A percentile compares a stretch with the other conserved stretches of the same genome.
phyloP scores from a whole-genome alignment of 2,329 filamentous ascomycete species.

The Sporothrix brunneoviolacea region DNA sequence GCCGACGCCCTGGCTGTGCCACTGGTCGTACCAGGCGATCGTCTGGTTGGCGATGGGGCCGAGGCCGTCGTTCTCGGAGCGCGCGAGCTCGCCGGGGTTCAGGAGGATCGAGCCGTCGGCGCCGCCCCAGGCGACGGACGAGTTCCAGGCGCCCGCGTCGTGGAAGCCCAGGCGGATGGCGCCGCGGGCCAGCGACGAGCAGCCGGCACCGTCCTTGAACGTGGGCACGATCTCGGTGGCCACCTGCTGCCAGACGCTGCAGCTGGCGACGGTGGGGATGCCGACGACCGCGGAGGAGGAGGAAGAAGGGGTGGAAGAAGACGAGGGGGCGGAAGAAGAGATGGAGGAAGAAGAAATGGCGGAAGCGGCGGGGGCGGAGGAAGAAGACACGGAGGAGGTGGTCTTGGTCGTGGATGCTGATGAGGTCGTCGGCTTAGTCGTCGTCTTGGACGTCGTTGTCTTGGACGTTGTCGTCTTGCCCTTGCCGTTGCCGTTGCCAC shows the following conservation, averaged over 20 bases:
- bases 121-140: conserved; percentile 30
- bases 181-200: conserved; percentile 34
- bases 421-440: not conserved
- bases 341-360: too few species aligned
- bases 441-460: not conserved
- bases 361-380: too few species aligned
- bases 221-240: conserved; percentile 27
- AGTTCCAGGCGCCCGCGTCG: conserved; percentile 37
- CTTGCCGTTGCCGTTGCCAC: not conserved
- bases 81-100: conserved; percentile 30
- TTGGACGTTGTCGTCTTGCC: not conserved
- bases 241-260: conserved; percentile 33
- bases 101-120: conserved; percentile 41
- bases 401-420: not conserved
- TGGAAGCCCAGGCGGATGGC: conserved; percentile 41
- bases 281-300: not conserved
- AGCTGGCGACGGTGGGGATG: conserved; percentile 17
- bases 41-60: conserved; percentile 32
- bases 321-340: not conserved
- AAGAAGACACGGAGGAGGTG: too few species aligned
- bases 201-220: conserved; percentile 29
- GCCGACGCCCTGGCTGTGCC: conserved; percentile 31
- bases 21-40: conserved; percentile 33
- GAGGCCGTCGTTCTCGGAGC: conserved; percentile 39
- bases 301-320: not conserved